A percentile compares a stretch with the other conserved stretches of the same genome.
These are phyloP conservation scores for Lepiota brunneoincarnata DNA, from an alignment of 768 basidiomycete species.

Conservation along the genomic window DNA sequence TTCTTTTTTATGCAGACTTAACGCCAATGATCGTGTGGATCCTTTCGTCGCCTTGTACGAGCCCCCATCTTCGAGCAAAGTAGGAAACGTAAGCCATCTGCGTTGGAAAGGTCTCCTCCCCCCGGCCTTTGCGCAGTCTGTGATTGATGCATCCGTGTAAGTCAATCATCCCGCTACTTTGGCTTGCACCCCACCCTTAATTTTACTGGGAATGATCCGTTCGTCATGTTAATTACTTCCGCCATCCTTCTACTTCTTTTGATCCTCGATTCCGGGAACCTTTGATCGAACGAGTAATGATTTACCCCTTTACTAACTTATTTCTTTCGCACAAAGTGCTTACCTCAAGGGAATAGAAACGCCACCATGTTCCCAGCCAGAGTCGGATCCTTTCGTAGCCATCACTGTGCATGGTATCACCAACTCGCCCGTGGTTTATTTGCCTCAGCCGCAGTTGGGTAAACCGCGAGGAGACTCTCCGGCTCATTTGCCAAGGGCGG, in stretches of 20 bases:
- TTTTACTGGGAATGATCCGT: not conserved
- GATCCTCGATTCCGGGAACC: not conserved
- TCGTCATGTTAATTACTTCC: not conserved
- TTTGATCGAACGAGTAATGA: no score
- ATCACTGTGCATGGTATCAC: slow-evolving; percentile 38
- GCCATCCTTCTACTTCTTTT: not conserved
- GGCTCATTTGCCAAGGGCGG: slow-evolving; percentile 38
- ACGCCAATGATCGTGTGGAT: slow-evolving; percentile 61
- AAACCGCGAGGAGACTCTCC: slow-evolving; percentile 31
- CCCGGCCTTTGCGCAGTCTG: slow-evolving; percentile 47
- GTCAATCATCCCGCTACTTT: slow-evolving; percentile 13
- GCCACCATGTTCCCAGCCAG: not conserved
- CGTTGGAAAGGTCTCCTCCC: slow-evolving; percentile 61
- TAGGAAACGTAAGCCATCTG: slow-evolving; percentile 50
- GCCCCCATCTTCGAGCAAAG: slow-evolving; percentile 39
- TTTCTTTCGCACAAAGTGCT: not conserved
- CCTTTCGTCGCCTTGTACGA: slow-evolving; percentile 70
- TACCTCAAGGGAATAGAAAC: not conserved
- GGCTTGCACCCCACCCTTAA: not conserved
- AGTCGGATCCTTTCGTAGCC: slow-evolving; percentile 33
- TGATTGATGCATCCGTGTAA: slow-evolving; percentile 46
- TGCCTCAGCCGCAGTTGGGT: slow-evolving; percentile 28
- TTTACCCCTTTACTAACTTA: slow-evolving; percentile 3
- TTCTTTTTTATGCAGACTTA: slow-evolving; percentile 37
- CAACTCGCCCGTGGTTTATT: slow-evolving; percentile 49